A percentile compares a stretch with the other conserved stretches of the same genome.
These are phyloP conservation scores for Paraphysoderma sedebokerense DNA, from an alignment of 371 early-diverging fungal species.

Conservation along the genomic window DNA sequence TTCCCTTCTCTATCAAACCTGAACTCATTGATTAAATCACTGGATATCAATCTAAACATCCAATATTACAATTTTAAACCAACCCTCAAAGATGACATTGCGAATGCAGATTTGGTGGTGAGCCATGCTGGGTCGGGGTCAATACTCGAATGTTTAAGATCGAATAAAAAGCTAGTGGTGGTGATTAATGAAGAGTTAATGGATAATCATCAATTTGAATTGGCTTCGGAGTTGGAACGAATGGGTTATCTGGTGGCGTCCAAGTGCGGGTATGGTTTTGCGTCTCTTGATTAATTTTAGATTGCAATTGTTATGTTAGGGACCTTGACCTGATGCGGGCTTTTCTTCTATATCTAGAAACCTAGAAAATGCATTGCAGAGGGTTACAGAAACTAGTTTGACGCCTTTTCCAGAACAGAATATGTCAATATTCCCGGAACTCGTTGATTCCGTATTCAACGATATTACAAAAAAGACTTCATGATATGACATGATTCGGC, in stretches of 20 bases:
- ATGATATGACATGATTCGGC: too few species aligned
- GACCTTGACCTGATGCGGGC: neutral
- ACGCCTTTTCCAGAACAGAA: neutral
- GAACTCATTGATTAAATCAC: neutral
- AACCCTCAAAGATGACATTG: slow-evolving; percentile 30
- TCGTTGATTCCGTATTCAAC: too few species aligned
- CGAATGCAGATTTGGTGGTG: slow-evolving; percentile 37
- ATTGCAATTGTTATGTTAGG: neutral
- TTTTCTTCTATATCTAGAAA: neutral
- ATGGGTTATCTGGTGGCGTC: slow-evolving; percentile 31
- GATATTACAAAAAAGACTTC: too few species aligned
- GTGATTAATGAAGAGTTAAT: slow-evolving; percentile 56
- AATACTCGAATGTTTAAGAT: slow-evolving; percentile 53
- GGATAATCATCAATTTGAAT: slow-evolving; percentile 78
- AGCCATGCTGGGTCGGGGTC: slow-evolving; percentile 67
- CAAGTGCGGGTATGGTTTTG: slow-evolving; percentile 22
- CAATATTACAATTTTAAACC: slow-evolving; percentile 43
- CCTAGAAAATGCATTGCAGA: neutral
- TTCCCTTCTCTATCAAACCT: neutral
- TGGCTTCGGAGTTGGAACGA: slow-evolving; percentile 46
- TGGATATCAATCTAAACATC: too few species aligned
- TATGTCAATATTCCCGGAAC: neutral
- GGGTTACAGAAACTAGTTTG: neutral
- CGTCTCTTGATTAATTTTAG: too few species aligned
- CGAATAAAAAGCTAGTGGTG: slow-evolving; percentile 44